A percentile compares a stretch with the other conserved stretches of the same genome.
Evolutionary conservation across 108 stramenopile genomes (phyloP).

Genomic region (Nannochloropsis granulata): DNA sequence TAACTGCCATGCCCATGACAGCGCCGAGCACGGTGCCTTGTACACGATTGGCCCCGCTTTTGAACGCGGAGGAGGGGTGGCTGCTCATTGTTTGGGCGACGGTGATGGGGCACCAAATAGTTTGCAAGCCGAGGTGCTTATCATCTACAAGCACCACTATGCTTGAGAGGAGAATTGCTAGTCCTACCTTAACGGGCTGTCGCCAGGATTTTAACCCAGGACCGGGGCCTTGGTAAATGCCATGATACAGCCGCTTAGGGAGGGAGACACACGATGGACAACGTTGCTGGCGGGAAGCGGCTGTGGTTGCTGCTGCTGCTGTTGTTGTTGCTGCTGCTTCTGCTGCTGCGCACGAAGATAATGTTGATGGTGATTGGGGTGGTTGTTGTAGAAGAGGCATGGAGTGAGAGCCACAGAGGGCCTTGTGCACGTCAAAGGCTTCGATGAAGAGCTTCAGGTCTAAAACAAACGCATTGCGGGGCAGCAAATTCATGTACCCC

Average conservation of each 20-base stretch:
- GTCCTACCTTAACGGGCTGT: background rate
- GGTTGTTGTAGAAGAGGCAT: too few relatives aligned
- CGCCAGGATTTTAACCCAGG: background rate
- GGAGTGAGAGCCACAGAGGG: background rate
- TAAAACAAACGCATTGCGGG: background rate
- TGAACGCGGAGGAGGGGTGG: background rate
- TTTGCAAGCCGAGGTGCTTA: background rate
- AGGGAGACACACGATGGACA: background rate
- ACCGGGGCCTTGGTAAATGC: background rate
- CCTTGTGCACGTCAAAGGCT: background rate
- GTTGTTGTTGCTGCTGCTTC: background rate
- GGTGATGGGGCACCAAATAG: background rate
- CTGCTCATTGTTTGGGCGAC: background rate
- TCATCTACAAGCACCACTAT: background rate
- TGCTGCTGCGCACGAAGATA: background rate
- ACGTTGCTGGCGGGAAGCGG: background rate
- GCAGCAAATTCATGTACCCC: background rate
- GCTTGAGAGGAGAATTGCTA: background rate
- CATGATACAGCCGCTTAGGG: background rate
- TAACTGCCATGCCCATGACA: background rate
- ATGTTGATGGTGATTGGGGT: too few relatives aligned
- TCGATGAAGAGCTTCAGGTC: background rate
- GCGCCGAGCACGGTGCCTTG: background rate
- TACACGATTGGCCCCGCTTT: background rate
- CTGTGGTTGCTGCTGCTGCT: background rate